Base-by-base conservation (phyloP, 202 grass and related monocot genomes). In the Setaria italica region DNA sequence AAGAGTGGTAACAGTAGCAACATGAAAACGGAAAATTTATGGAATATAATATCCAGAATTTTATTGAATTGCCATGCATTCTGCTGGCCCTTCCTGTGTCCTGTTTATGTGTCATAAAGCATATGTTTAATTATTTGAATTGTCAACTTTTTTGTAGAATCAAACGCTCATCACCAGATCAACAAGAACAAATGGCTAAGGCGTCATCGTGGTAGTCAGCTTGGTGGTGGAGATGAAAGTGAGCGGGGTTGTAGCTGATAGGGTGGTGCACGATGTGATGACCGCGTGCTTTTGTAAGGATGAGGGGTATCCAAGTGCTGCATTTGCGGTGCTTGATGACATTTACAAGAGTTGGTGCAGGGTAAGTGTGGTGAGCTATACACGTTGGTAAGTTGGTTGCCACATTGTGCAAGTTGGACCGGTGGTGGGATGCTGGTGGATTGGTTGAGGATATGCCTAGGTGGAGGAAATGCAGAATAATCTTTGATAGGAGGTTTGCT, bases 391-490 rank as follows among this genome's bases (percentile, higher is more conserved):
- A 74, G 5, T 73, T 95, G 62, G 76, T 92, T 70, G 56, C 80
- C 2, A 89, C 80, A 25, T 39, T 96, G 58, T 90, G 89, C 72
- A 91, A 90, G 82, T 82, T 85, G 48, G 82, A 67, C 19, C 81
- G 47, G 20, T 93, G 91, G 91, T 3, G 79, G 29, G 80, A 89
- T 64, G 85, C 88, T 0, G 62, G 54, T 25, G 94, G 94, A 29
- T 74, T 97, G 49, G 75, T 94, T 55, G 89, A 97, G 58, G 91
- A 97, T 80, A 94, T 97, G 94, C 91, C 91, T 11, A 85, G 94
- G 67, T 79, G 77, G 77, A 80, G 78, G 17, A 88, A 80, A 9
- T 90, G 92, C 50, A 87, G 87, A 67, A 92, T 82, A 45, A 35
- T 97, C 17, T 92, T 97, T 66, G 83, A 87, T 86, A 88, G 72